Conservation (phyloP, 2,329 filamentous ascomycete species). For the Fusarium liriodendri region DNA sequence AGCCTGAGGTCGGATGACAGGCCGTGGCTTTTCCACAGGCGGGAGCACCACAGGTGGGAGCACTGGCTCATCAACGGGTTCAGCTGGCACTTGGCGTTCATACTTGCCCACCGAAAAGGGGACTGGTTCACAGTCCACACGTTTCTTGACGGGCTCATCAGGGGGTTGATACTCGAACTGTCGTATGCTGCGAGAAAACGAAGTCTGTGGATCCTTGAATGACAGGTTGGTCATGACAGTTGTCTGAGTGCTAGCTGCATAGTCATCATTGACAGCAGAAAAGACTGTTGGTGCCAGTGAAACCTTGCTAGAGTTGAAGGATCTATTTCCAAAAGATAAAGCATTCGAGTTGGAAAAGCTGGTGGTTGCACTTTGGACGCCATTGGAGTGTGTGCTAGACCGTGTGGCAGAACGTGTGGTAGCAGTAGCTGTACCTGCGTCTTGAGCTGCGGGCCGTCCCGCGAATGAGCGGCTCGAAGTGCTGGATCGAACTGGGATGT, state of each 20-base stretch:
- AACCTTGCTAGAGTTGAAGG: constrained; percentile 47
- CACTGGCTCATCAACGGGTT: constrained; percentile 23
- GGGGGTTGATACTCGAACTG: constrained; percentile 18
- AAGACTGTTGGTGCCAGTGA: constrained; percentile 50
- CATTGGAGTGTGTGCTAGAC: constrained; percentile 18
- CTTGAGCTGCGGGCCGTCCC: constrained; percentile 24
- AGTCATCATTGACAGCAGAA: constrained; percentile 41
- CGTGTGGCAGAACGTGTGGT: not conserved
- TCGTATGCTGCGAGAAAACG: constrained; percentile 21
- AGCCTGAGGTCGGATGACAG: constrained; percentile 1
- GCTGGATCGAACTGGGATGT: constrained; percentile 37
- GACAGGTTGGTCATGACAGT: constrained; percentile 41
- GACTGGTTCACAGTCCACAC: not conserved
- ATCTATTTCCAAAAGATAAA: constrained; percentile 32
- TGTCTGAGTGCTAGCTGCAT: constrained; percentile 46
- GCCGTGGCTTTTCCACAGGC: not conserved
- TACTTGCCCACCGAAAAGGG: not conserved
- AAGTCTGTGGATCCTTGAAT: not conserved
- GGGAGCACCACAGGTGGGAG: constrained; percentile 7
- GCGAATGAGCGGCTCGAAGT: constrained; percentile 9
- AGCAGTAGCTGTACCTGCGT: constrained; percentile 20
- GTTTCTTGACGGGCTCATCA: not conserved
- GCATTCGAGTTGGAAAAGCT: constrained; percentile 22
- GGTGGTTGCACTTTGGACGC: not conserved
- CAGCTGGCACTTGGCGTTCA: constrained; percentile 16